Conservation (phyloP, 768 basidiomycete genomes). For the Mycena vitilis region DNA sequence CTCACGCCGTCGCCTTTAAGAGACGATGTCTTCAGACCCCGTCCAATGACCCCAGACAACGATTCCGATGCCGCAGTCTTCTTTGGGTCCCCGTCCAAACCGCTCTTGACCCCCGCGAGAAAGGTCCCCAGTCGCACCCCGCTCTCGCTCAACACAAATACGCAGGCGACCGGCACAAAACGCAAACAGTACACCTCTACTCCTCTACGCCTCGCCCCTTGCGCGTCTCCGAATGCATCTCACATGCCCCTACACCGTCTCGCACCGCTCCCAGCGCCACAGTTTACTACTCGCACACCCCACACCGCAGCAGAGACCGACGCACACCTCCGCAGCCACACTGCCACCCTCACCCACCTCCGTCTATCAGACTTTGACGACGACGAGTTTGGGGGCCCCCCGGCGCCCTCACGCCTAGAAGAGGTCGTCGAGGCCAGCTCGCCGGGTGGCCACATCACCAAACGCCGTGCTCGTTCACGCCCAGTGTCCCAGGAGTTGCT, state of each 20-base stretch:
- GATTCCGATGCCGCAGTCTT: constrained; percentile 72
- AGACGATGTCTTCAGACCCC: constrained; percentile 50
- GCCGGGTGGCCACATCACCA: constrained; percentile 80
- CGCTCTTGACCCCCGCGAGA: constrained; percentile 73
- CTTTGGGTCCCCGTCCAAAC: constrained; percentile 61
- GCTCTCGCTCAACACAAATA: constrained; percentile 50
- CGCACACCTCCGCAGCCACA: constrained; percentile 36
- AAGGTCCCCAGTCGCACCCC: constrained; percentile 55
- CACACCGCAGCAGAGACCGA: constrained; percentile 50
- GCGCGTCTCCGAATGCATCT: constrained; percentile 61
- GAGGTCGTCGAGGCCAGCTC: constrained; percentile 79
- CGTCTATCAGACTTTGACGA: constrained; percentile 55
- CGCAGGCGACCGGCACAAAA: constrained; percentile 60
- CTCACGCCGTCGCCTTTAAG: constrained; percentile 68
- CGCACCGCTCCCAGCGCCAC: constrained; percentile 50
- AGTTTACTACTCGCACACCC: constrained; percentile 46
- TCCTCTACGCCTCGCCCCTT: constrained; percentile 63
- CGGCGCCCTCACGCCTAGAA: constrained; percentile 42
- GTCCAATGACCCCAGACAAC: constrained; percentile 61
- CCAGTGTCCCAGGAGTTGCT: constrained; percentile 77
- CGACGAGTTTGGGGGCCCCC: constrained; percentile 52
- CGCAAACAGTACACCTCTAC: constrained; percentile 69
- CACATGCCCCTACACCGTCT: constrained; percentile 49
- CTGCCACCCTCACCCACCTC: constrained; percentile 56
- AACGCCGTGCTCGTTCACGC: constrained; percentile 79